These are phyloP conservation scores for Aspergillus tanneri DNA, from an alignment of 2,329 filamentous ascomycete genomes.

Conservation along the genomic window DNA sequence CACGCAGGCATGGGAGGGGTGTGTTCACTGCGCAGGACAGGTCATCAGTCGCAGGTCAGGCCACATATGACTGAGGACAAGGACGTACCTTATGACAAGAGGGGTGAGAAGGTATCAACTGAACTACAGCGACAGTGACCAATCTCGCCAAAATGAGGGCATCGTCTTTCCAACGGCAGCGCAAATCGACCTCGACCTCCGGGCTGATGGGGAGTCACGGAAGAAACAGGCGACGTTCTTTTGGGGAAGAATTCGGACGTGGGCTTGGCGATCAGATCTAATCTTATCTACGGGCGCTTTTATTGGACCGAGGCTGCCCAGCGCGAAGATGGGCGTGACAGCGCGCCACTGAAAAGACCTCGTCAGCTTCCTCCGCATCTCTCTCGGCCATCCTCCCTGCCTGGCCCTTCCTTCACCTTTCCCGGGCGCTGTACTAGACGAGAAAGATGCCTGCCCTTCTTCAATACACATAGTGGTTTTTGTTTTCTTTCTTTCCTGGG, in stretches of 20 bases:
- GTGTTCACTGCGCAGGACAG: not conserved
- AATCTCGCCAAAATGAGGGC: not conserved
- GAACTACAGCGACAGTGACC: not conserved
- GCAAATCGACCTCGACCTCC: not conserved
- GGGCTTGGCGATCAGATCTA: constrained; percentile 37
- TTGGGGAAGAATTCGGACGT: constrained; percentile 18
- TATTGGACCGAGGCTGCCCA: constrained; percentile 26
- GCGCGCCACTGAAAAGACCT: constrained; percentile 8
- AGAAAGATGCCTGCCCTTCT: constrained; percentile 23
- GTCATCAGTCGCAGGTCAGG: not conserved
- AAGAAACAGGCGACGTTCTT: not conserved
- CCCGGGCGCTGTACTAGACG: constrained; percentile 6
- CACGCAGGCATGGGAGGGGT: constrained; percentile 15
- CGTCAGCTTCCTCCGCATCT: not conserved
- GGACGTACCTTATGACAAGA: constrained; percentile 1
- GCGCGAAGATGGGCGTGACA: constrained; percentile 5
- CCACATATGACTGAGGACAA: not conserved
- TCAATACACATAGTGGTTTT: constrained; percentile 20
- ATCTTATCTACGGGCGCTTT: constrained; percentile 37
- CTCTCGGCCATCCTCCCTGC: not conserved
- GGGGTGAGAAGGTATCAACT: not conserved
- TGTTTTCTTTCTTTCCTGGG: constrained; percentile 12
- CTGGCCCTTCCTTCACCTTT: constrained; percentile 2
- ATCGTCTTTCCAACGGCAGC: constrained; percentile 5
- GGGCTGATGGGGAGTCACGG: not conserved